Base-by-base conservation (phyloP, 1,284 basidiomycete species). In the Meripilus lineatus region DNA sequence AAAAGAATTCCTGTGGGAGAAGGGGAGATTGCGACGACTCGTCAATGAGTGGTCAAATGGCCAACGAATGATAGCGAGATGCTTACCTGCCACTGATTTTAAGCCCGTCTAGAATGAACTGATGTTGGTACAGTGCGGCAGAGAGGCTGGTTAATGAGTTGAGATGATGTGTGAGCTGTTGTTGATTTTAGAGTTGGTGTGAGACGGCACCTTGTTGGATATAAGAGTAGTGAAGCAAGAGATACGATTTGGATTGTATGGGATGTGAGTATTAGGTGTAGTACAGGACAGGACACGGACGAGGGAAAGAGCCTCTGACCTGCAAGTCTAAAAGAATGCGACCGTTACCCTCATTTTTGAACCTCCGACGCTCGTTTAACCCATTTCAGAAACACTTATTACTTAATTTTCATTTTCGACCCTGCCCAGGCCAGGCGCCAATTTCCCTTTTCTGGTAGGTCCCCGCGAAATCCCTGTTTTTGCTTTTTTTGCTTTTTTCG, bases 31-130 rank as follows among this genome's bases (percentile, higher is more conserved):
- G 34, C 45, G 18, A 23, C 10, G 24, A 33, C 48, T 24, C 43
- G 25, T 38, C 36, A 38, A 42, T 44, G 47, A 55, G 50, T 41
- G 59, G 50, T 47, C 59, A 56, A 53, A 55, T 40, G 34, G 45
- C 23, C 44, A 11, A 45, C 32, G 41, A n/a, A n/a, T n/a, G 37
- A 40, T 14, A 46, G 41, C 34, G 24, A 52, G 43, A 36, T 52
- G 47, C 56, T 65, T 36, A 81, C 84, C 79, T 82, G 74, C 69
- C 75, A 80, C 72, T 71, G 73, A 73, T 77, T 79, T 79, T 77
- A 74, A 75, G 80, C 77, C 80, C 73, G 79, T 85, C 81, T 83
- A 81, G 21, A 74, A 72, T 72, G 72, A 77, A 78, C 74, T 85
- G 80, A 72, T 85, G 79, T 61, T 85, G 60, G 48, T 64, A 86